phyloP scores from a whole-genome alignment of 352 stramenopile species.

The Phytophthora pini region DNA sequence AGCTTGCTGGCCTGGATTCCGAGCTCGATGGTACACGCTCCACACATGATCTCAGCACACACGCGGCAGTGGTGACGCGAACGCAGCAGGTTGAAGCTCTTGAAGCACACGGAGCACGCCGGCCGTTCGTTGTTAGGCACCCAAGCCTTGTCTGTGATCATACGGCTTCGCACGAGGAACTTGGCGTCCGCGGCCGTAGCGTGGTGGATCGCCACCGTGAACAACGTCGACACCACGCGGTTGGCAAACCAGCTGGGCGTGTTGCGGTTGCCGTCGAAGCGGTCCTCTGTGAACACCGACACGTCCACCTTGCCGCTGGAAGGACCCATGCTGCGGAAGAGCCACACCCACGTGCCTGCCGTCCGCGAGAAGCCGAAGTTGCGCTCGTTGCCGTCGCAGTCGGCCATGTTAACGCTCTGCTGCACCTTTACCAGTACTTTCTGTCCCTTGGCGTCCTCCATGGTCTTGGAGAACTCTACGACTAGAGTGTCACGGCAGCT shows the following conservation, averaged over 20 bases:
- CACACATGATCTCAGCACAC: slow-evolving; percentile 86
- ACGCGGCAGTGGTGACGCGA: slow-evolving; percentile 83
- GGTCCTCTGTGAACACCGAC: slow-evolving; percentile 45
- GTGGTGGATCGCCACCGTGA: slow-evolving; percentile 47
- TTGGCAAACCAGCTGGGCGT: slow-evolving; percentile 79
- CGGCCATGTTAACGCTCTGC: slow-evolving; percentile 60
- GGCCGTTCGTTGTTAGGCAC: slow-evolving; percentile 72
- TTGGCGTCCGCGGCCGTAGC: slow-evolving; percentile 64
- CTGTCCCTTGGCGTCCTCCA: slow-evolving; percentile 59
- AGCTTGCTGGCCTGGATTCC: slow-evolving; percentile 62
- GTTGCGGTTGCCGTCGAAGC: slow-evolving; percentile 51
- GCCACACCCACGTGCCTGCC: slow-evolving; percentile 54
- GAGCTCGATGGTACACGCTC: slow-evolving; percentile 70
- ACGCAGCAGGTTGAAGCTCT: slow-evolving; percentile 77
- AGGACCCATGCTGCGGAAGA: slow-evolving; percentile 63
- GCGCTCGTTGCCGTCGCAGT: slow-evolving; percentile 52
- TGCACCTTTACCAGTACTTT: slow-evolving; percentile 68
- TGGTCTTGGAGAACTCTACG: slow-evolving; percentile 67
- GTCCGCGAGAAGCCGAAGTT: slow-evolving; percentile 75
- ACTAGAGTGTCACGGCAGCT: slow-evolving; percentile 67
- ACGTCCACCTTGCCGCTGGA: slow-evolving; percentile 66
- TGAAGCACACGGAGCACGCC: slow-evolving; percentile 79
- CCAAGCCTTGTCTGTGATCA: slow-evolving; percentile 76
- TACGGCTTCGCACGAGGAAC: slow-evolving; percentile 59
- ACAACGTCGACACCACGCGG: slow-evolving; percentile 57